A percentile compares a stretch with the other conserved stretches of the same genome.
Conservation (phyloP, 176 grass and related monocot species). For the Puya raimondii region DNA sequence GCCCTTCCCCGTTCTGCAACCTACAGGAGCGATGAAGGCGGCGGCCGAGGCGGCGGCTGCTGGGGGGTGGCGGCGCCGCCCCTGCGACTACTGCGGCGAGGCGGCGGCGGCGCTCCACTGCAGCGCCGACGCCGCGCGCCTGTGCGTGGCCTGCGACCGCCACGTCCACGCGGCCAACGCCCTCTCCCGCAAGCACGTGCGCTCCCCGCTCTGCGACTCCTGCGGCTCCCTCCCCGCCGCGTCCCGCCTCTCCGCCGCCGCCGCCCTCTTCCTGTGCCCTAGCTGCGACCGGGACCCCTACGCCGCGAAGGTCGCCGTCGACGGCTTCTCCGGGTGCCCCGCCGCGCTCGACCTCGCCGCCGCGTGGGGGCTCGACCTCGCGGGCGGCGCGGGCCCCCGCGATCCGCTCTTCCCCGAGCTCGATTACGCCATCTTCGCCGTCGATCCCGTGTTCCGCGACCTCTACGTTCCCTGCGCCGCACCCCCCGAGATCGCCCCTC, state of each 20-base stretch:
- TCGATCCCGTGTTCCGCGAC: slow-evolving; percentile 33
- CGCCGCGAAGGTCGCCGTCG: slow-evolving; percentile 17
- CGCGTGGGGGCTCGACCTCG: slow-evolving; percentile 54
- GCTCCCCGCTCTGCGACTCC: slow-evolving; percentile 42
- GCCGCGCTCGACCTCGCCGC: slow-evolving; percentile 47
- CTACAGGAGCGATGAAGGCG: neutral
- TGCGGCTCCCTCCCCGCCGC: slow-evolving; percentile 39
- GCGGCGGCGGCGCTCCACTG: slow-evolving; percentile 60
- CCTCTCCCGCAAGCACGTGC: slow-evolving; percentile 54
- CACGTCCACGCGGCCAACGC: slow-evolving; percentile 70
- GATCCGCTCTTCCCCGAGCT: slow-evolving; percentile 31
- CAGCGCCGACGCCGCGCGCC: slow-evolving; percentile 51
- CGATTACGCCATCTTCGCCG: slow-evolving; percentile 40
- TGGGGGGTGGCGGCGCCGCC: slow-evolving; percentile 17
- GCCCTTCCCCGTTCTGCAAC: neutral
- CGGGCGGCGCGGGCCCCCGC: neutral
- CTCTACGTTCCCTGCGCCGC: slow-evolving; percentile 63
- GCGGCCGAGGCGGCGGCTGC: slow-evolving; percentile 16
- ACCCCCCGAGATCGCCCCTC: slow-evolving; percentile 20
- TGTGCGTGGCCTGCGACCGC: slow-evolving; percentile 61
- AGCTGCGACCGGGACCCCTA: slow-evolving; percentile 18
- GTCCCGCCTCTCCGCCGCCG: slow-evolving; percentile 10
- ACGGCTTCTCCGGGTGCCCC: slow-evolving; percentile 59
- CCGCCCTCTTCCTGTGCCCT: slow-evolving; percentile 30
- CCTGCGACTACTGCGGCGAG: slow-evolving; percentile 67